These are phyloP conservation scores for Candida neerlandica DNA, from an alignment of 1,139 yeast genomes.

Conservation along the genomic window DNA sequence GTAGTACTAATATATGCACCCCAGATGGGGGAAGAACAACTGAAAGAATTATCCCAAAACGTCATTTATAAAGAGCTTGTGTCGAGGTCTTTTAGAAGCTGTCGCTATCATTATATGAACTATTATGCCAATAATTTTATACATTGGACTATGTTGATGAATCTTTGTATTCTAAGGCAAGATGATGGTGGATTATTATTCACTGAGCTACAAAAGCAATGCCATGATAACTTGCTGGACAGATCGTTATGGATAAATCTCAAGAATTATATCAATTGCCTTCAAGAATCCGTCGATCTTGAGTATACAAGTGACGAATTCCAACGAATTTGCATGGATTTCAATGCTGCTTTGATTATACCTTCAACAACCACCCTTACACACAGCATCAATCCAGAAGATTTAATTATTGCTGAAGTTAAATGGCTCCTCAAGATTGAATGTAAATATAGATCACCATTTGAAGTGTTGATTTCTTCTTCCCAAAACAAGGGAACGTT, in stretches of 20 bases:
- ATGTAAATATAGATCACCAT: slow-evolving; percentile 17
- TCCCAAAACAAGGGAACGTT: background rate
- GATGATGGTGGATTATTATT: slow-evolving; percentile 8
- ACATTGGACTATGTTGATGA: slow-evolving; percentile 31
- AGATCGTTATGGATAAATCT: slow-evolving; percentile 37
- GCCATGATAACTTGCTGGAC: slow-evolving; percentile 21
- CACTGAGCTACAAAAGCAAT: background rate
- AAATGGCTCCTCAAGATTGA: slow-evolving; percentile 19
- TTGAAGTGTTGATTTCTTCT: slow-evolving; percentile 6
- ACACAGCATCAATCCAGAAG: background rate
- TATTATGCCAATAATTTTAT: slow-evolving; percentile 42
- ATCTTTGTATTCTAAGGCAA: slow-evolving; percentile 9
- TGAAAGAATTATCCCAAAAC: background rate
- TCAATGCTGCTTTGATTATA: background rate
- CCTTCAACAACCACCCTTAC: background rate
- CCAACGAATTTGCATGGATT: slow-evolving; percentile 1
- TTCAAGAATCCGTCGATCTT: background rate
- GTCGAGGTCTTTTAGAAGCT: slow-evolving; percentile 30
- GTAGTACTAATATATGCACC: slow-evolving; percentile 9
- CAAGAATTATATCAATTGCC: slow-evolving; percentile 7
- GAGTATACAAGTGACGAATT: slow-evolving; percentile 10
- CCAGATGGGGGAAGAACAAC: background rate
- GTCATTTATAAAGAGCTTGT: slow-evolving; percentile 14
- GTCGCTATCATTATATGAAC: slow-evolving; percentile 42
- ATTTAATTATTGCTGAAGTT: slow-evolving; percentile 12